Evolutionary conservation across 2,329 filamentous ascomycete genomes (phyloP).

Genomic region (Domatiomyces globalis): DNA sequence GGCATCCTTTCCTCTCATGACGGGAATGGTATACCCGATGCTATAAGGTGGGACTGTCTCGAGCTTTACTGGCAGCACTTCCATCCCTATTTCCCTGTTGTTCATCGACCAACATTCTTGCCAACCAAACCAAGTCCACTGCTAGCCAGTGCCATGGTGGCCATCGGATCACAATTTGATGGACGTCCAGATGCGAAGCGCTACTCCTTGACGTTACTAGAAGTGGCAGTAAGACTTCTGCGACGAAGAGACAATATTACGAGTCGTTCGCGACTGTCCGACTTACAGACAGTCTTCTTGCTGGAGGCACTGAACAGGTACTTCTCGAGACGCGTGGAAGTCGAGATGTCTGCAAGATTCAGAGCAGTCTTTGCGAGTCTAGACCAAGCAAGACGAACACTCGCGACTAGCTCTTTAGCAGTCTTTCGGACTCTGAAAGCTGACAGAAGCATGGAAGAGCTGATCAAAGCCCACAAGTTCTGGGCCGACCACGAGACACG

Average conservation of each 20-base stretch:
- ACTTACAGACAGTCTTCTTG: slow-evolving; percentile 25
- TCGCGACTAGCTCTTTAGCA: slow-evolving; percentile 21
- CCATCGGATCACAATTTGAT: slow-evolving; percentile 26
- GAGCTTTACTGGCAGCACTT: slow-evolving; percentile 26
- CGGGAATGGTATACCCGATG: slow-evolving; percentile 25
- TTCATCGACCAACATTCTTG: slow-evolving; percentile 23
- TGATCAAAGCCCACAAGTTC: slow-evolving; percentile 22
- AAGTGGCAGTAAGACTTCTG: slow-evolving; percentile 23
- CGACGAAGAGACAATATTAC: slow-evolving; percentile 21
- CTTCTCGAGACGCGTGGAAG: slow-evolving; percentile 21
- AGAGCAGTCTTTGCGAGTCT: slow-evolving; percentile 24
- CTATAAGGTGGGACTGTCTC: slow-evolving; percentile 26
- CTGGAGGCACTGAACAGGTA: slow-evolving; percentile 24
- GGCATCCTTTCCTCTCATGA: slow-evolving; percentile 22
- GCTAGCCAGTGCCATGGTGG: slow-evolving; percentile 23
- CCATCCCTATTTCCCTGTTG: slow-evolving; percentile 24
- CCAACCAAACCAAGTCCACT: slow-evolving; percentile 22
- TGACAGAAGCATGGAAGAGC: slow-evolving; percentile 16
- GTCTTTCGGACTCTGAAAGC: slow-evolving; percentile 20
- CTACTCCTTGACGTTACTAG: slow-evolving; percentile 23
- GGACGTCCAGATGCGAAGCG: slow-evolving; percentile 22
- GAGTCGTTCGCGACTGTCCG: slow-evolving; percentile 22
- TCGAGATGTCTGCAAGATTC: slow-evolving; percentile 23
- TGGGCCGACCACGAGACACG: slow-evolving; percentile 25
- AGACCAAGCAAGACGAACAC: slow-evolving; percentile 19